Evolutionary conservation across 306 rosid species (phyloP).

Genomic region (Parietaria judaica): DNA sequence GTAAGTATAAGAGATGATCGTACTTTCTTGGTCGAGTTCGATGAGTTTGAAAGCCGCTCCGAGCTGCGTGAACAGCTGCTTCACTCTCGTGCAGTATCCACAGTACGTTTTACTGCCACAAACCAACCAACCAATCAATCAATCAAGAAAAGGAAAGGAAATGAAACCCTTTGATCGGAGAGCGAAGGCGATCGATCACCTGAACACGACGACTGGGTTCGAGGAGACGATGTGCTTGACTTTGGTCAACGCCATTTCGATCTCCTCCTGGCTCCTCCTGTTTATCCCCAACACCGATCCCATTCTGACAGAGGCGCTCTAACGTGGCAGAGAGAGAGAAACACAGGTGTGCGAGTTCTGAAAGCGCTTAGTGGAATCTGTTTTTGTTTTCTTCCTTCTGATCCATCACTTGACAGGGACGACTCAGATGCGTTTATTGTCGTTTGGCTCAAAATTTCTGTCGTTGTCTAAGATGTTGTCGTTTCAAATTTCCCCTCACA

Average conservation of each 20-base stretch:
- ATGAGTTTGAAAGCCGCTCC: slow-evolving; percentile 56
- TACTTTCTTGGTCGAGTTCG: slow-evolving; percentile 64
- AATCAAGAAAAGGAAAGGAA: too few relatives aligned
- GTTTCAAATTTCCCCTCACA: too few relatives aligned
- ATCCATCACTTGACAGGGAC: too few relatives aligned
- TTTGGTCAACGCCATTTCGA: slow-evolving; percentile 33
- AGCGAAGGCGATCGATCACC: slow-evolving; percentile 19
- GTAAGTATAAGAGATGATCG: neutral
- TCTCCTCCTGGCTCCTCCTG: slow-evolving; percentile 21
- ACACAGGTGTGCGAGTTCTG: slow-evolving; percentile 8
- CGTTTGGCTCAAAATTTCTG: too few relatives aligned
- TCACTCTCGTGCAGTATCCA: slow-evolving; percentile 67
- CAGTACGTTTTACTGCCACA: slow-evolving; percentile 70
- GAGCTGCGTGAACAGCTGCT: slow-evolving; percentile 46
- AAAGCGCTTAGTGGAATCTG: neutral
- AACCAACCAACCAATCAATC: slow-evolving; percentile 1
- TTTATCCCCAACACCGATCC: slow-evolving; percentile 30
- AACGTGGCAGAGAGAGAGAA: neutral
- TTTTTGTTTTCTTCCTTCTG: too few relatives aligned
- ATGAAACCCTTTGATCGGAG: neutral
- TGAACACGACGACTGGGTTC: slow-evolving; percentile 37
- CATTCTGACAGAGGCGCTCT: slow-evolving; percentile 13
- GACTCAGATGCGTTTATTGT: too few relatives aligned
- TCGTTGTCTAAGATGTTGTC: too few relatives aligned
- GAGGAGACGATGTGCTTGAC: slow-evolving; percentile 34